These are phyloP conservation scores for Casuarina cunninghamiana DNA, from an alignment of 306 rosid species.

Conservation along the genomic window DNA sequence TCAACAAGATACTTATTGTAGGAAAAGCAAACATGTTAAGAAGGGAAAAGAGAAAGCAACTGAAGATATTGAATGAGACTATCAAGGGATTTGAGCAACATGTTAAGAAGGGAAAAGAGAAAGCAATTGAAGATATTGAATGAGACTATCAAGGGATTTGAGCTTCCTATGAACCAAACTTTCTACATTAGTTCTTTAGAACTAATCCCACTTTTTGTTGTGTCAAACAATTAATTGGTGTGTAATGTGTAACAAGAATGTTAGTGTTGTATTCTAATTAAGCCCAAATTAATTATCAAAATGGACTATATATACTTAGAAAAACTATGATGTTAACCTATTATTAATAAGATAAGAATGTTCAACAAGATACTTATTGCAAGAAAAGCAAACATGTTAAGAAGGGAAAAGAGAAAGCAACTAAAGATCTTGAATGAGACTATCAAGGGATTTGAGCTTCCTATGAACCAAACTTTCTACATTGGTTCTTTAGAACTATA, in stretches of 20 bases:
- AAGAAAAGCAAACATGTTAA: slow-evolving; percentile 18
- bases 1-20: neutral
- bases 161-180: slow-evolving; percentile 88
- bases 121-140: slow-evolving; percentile 79
- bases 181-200: slow-evolving; percentile 87
- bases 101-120: slow-evolving; percentile 22
- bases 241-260: no score
- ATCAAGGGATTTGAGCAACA: slow-evolving; percentile 74
- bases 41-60: slow-evolving; percentile 46
- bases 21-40: slow-evolving; percentile 21
- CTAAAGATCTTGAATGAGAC: slow-evolving; percentile 90
- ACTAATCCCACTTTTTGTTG: slow-evolving; percentile 51
- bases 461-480: slow-evolving; percentile 92
- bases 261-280: no score
- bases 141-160: slow-evolving; percentile 86
- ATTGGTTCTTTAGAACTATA: slow-evolving; percentile 80
- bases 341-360: neutral
- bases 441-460: slow-evolving; percentile 83
- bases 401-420: slow-evolving; percentile 39
- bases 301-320: no score
- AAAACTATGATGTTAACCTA: no score
- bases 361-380: neutral
- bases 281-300: no score
- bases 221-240: no score
- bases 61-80: slow-evolving; percentile 85